phyloP scores from a whole-genome alignment of 768 basidiomycete species.

The Russula sp. region DNA sequence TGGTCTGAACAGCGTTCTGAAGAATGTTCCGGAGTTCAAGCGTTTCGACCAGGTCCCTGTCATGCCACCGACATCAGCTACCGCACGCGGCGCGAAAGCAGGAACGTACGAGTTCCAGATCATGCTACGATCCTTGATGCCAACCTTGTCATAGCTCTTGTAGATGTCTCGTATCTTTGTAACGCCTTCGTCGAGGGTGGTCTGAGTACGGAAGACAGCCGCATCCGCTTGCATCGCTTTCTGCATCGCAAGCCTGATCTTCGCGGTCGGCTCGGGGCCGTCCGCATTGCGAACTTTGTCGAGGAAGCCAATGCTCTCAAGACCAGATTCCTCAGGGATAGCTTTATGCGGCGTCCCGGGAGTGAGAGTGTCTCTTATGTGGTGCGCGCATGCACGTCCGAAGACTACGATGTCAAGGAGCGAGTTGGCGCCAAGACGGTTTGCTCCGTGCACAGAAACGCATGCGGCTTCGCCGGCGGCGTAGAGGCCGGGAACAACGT shows the following conservation, averaged over 20 bases:
- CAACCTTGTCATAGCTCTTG: slow-evolving; percentile 83
- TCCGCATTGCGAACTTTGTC: slow-evolving; percentile 82
- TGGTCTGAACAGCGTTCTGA: slow-evolving; percentile 94
- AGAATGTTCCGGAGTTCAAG: slow-evolving; percentile 94
- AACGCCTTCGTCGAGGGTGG: slow-evolving; percentile 88
- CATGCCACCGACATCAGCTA: slow-evolving; percentile 4
- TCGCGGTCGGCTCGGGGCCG: slow-evolving; percentile 80
- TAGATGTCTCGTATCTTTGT: slow-evolving; percentile 80
- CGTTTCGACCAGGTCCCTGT: slow-evolving; percentile 92
- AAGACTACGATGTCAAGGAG: slow-evolving; percentile 98
- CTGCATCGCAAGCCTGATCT: slow-evolving; percentile 94
- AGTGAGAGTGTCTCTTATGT: slow-evolving; percentile 86
- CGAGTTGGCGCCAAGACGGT: slow-evolving; percentile 99
- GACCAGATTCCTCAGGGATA: slow-evolving; percentile 81
- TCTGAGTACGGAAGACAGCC: slow-evolving; percentile 95
- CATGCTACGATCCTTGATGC: slow-evolving; percentile 98
- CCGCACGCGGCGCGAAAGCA: background rate
- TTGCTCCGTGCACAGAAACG: slow-evolving; percentile 98
- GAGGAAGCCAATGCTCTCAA: slow-evolving; percentile 77
- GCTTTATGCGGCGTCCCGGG: slow-evolving; percentile 89
- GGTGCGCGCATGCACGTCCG: slow-evolving; percentile 97
- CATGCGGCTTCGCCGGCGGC: slow-evolving; percentile 99
- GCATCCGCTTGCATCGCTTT: slow-evolving; percentile 99
- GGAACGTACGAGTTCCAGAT: slow-evolving; percentile 94
- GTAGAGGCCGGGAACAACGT: slow-evolving; percentile 92